These are phyloP conservation scores for Cladosporium sp. DNA, from an alignment of 2,329 filamentous ascomycete genomes.

Conservation along the genomic window DNA sequence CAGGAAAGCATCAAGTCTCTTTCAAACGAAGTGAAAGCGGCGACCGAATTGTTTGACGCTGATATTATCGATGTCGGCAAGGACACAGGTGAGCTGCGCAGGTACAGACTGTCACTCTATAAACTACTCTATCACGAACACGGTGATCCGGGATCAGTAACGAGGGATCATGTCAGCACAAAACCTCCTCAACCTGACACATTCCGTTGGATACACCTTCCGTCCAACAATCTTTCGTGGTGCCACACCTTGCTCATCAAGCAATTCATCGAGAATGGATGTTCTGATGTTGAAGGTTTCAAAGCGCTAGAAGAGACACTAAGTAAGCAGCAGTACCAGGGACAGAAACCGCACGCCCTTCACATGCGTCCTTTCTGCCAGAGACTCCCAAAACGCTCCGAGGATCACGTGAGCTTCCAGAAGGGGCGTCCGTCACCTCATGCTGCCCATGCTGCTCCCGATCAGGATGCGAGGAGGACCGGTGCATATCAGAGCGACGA, in stretches of 20 bases:
- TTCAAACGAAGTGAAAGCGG: neutral
- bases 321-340: slow-evolving; percentile 55
- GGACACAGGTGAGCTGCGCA: neutral
- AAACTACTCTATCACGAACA: neutral
- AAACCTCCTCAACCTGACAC: slow-evolving; percentile 13
- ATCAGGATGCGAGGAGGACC: no score
- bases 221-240: slow-evolving; percentile 55
- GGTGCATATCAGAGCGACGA: no score
- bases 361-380: slow-evolving; percentile 59
- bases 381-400: slow-evolving; percentile 27
- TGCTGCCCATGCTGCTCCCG: no score
- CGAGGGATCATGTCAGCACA: slow-evolving; percentile 11
- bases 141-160: slow-evolving; percentile 21
- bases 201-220: slow-evolving; percentile 45
- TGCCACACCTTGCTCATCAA: slow-evolving; percentile 61
- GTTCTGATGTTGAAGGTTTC: slow-evolving; percentile 59
- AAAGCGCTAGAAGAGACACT: slow-evolving; percentile 60
- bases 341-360: slow-evolving; percentile 54
- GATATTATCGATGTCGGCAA: neutral
- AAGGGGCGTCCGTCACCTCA: no score
- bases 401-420: neutral
- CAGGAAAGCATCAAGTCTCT: neutral
- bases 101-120: neutral
- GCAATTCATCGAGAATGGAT: slow-evolving; percentile 59
- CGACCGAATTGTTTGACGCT: neutral